A percentile compares a stretch with the other conserved stretches of the same genome.
phyloP scores from a whole-genome alignment of 306 rosid genomes.

The Quercus berberidifolia region DNA sequence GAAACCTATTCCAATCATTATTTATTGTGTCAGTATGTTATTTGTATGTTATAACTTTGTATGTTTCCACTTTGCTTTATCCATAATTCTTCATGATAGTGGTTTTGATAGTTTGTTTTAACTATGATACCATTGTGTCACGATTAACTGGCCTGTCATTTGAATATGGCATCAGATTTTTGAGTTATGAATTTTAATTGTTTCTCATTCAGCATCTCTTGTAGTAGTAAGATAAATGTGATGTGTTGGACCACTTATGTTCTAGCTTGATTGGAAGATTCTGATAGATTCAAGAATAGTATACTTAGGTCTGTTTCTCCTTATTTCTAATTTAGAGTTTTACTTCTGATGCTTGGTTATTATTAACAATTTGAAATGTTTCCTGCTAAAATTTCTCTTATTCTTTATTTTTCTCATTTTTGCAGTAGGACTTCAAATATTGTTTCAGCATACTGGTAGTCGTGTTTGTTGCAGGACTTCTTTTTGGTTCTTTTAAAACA shows the following conservation, averaged over 20 bases:
- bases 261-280: background rate
- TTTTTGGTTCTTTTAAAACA: conserved; percentile 30
- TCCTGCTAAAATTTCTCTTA: background rate
- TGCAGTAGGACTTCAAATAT: conserved; percentile 45
- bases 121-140: background rate
- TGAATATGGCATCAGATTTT: background rate
- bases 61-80: background rate
- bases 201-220: background rate
- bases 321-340: background rate
- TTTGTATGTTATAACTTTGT: background rate
- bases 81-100: background rate
- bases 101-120: background rate
- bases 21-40: background rate
- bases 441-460: conserved; percentile 1
- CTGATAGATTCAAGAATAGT: background rate
- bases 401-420: conserved; percentile 1
- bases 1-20: background rate
- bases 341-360: background rate
- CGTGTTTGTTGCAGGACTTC: conserved; percentile 14
- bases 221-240: background rate
- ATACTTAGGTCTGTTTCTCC: background rate
- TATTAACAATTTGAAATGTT: background rate
- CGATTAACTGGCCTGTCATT: background rate
- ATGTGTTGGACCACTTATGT: background rate
- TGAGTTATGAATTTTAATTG: background rate